Evolutionary conservation across 208 protist genomes (phyloP).

Genomic region (Trypanosoma platydactyli): DNA sequence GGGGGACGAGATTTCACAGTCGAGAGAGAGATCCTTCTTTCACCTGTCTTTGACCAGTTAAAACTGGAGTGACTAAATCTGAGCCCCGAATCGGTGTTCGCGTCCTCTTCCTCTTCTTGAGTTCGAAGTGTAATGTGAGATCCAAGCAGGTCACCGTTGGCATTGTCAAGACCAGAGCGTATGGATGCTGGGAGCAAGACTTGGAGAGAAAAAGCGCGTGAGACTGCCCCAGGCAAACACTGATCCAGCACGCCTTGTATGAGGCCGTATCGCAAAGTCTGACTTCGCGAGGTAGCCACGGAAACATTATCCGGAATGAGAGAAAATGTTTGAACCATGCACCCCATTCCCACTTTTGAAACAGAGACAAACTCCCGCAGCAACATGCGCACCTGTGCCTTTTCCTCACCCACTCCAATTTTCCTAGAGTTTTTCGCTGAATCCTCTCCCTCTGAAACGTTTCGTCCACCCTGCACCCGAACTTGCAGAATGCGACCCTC

Average conservation of each 20-base stretch:
- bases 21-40: no score
- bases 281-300: constrained; percentile 37
- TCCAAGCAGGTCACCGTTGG: no score
- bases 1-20: neutral
- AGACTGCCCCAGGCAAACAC: constrained; percentile 36
- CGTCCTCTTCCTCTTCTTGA: no score
- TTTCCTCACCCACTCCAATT: neutral
- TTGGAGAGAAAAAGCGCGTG: constrained; percentile 48
- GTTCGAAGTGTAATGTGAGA: no score
- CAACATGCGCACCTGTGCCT: constrained; percentile 34
- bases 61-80: no score
- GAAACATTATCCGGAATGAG: constrained; percentile 40
- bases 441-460: neutral
- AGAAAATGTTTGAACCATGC: constrained; percentile 72
- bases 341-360: constrained; percentile 33
- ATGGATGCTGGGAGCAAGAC: constrained; percentile 17
- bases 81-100: no score
- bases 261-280: constrained; percentile 36
- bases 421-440: neutral
- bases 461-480: constrained; percentile 5
- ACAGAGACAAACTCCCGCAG: constrained; percentile 72
- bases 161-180: neutral
- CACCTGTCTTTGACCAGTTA: no score
- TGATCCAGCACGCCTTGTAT: constrained; percentile 30
- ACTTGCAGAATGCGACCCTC: constrained; percentile 62